phyloP scores from a whole-genome alignment of 345 rosid species.

The Sonneratia alba region DNA sequence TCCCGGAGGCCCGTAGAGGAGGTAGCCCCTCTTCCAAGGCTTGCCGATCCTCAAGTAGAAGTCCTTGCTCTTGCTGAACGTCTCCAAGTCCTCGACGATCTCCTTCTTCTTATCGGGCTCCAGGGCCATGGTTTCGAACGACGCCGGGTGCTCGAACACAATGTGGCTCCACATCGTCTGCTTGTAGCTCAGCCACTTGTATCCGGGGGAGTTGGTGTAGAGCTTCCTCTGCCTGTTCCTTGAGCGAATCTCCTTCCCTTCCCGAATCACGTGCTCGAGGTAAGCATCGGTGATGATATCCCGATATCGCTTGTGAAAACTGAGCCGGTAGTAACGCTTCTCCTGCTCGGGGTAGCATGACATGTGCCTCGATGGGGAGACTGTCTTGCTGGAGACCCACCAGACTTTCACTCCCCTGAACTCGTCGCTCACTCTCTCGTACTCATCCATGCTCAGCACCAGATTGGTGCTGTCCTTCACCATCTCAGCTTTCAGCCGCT shows the following conservation, averaged over 20 bases:
- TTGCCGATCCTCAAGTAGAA: constrained; percentile 47
- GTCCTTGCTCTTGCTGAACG: constrained; percentile 43
- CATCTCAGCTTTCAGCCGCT: constrained; percentile 44
- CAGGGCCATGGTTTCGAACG: constrained; percentile 46
- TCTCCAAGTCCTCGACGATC: constrained; percentile 42
- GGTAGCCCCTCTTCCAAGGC: constrained; percentile 52
- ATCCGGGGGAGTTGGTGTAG: constrained; percentile 43
- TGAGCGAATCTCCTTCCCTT: constrained; percentile 42
- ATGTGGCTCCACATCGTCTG: constrained; percentile 50
- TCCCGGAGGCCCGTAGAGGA: constrained; percentile 41
- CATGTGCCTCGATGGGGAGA: constrained; percentile 18
- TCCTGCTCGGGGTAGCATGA: constrained; percentile 38
- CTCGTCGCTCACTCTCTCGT: constrained; percentile 37
- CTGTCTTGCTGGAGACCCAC: constrained; percentile 38
- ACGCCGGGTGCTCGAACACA: constrained; percentile 50
- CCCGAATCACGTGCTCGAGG: constrained; percentile 35
- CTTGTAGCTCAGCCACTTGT: constrained; percentile 39
- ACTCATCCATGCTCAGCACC: constrained; percentile 47
- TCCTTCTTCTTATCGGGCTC: constrained; percentile 47
- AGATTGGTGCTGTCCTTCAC: constrained; percentile 28
- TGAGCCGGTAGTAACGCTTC: constrained; percentile 42
- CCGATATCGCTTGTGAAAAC: constrained; percentile 38
- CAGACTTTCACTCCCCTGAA: constrained; percentile 35
- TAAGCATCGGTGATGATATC: constrained; percentile 37
- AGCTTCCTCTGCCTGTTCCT: constrained; percentile 56